Percentiles rank a stretch among this genome's conserved stretches.
These are phyloP conservation scores for Fusarium sulawesiense DNA, from an alignment of 2,329 filamentous ascomycete genomes.

Conservation along the genomic window DNA sequence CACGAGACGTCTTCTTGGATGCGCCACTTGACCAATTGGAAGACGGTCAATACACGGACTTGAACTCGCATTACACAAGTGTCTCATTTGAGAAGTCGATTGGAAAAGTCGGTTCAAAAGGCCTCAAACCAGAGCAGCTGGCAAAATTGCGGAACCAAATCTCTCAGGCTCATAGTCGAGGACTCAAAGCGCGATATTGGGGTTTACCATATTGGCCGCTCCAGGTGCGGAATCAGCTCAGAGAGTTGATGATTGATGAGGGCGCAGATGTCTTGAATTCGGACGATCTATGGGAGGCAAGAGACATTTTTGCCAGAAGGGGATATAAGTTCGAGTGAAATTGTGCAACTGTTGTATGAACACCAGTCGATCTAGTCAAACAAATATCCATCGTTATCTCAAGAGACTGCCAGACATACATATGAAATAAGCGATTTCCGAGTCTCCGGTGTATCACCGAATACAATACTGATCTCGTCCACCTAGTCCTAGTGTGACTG, in stretches of 20 bases:
- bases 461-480: slow-evolving; percentile 17
- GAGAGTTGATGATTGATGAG: slow-evolving; percentile 65
- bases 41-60: slow-evolving; percentile 55
- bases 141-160: slow-evolving; percentile 59
- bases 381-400: slow-evolving; percentile 7
- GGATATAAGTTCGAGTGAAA: slow-evolving; percentile 3
- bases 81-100: slow-evolving; percentile 66
- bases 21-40: slow-evolving; percentile 65
- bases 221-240: slow-evolving; percentile 64
- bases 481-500: slow-evolving; percentile 7
- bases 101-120: slow-evolving; percentile 60
- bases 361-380: neutral
- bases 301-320: slow-evolving; percentile 21
- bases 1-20: slow-evolving; percentile 73
- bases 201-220: slow-evolving; percentile 68
- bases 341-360: neutral
- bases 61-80: slow-evolving; percentile 76
- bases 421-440: slow-evolving; percentile 29
- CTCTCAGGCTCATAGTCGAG: slow-evolving; percentile 61
- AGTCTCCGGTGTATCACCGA: slow-evolving; percentile 48
- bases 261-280: slow-evolving; percentile 71
- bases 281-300: slow-evolving; percentile 64
- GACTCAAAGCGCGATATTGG: slow-evolving; percentile 71
- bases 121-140: slow-evolving; percentile 59
- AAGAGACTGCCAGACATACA: slow-evolving; percentile 4